Conservation (phyloP, 2,329 filamentous ascomycete species). For the Phoma sp. region DNA sequence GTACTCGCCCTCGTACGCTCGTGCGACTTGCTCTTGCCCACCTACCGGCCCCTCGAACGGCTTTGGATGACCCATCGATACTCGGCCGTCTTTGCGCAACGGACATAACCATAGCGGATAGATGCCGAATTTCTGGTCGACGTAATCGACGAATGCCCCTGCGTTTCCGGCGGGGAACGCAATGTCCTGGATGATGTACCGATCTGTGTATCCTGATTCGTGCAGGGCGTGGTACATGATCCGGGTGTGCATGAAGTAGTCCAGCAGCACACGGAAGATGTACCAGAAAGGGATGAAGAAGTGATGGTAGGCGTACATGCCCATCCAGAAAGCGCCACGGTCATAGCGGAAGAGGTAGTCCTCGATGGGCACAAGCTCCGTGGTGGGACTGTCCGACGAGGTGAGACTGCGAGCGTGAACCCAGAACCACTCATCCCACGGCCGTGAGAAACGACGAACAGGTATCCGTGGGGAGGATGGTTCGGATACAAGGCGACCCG, state of each 20-base stretch:
- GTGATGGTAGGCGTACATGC: slow-evolving; percentile 66
- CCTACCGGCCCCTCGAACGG: slow-evolving; percentile 12
- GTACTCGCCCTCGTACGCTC: slow-evolving; percentile 29
- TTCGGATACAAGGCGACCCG: slow-evolving; percentile 63
- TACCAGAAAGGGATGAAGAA: slow-evolving; percentile 67
- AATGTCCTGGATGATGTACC: slow-evolving; percentile 69
- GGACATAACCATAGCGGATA: slow-evolving; percentile 69
- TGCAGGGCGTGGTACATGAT: slow-evolving; percentile 71
- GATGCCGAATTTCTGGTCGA: slow-evolving; percentile 55
- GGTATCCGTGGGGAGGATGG: slow-evolving; percentile 33
- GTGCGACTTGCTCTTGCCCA: slow-evolving; percentile 2
- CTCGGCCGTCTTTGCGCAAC: slow-evolving; percentile 42
- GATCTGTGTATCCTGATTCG: slow-evolving; percentile 61
- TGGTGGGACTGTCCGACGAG: slow-evolving; percentile 15
- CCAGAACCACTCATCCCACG: slow-evolving; percentile 76
- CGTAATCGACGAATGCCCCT: slow-evolving; percentile 60
- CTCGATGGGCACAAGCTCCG: slow-evolving; percentile 56
- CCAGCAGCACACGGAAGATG: slow-evolving; percentile 65
- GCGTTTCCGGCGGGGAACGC: slow-evolving; percentile 63
- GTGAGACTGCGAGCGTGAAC: slow-evolving; percentile 60
- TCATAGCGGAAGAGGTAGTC: slow-evolving; percentile 71
- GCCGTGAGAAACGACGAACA: slow-evolving; percentile 59
- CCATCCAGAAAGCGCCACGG: slow-evolving; percentile 71
- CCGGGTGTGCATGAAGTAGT: slow-evolving; percentile 68
- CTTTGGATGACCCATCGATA: slow-evolving; percentile 41